Base-by-base conservation (phyloP, 345 rosid genomes). In the Stellera chamaejasme region DNA sequence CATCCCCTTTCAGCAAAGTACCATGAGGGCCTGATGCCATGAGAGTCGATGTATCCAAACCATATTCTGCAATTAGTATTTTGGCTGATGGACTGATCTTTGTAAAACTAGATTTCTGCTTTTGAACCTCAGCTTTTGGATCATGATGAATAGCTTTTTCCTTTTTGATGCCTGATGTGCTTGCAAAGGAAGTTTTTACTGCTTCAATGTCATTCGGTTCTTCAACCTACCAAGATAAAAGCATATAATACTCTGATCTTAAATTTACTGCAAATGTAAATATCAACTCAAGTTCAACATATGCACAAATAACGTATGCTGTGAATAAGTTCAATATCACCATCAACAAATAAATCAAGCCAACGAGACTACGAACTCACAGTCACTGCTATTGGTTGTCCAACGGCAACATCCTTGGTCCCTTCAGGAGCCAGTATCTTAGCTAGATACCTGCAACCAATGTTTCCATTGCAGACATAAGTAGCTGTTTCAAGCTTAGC, bases 51-150 rank as follows among this genome's bases (percentile, higher is more conserved):
- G 69, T 52, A 71, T 92, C 98, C 78, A 92, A 71, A 54, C 93
- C 89, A 71, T 86, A 63, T 72, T 84, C 85, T 43, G 73, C 69
- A 64, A 92, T 88, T 46, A 92, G 81, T 64, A 82, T 48, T 64
- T 84, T 92, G 50, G 98, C 96, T 15, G 98, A 69, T 56, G 98
- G 95, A 60, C 96, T 92, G 66, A 92, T 86, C 82, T 77, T 92
- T 48, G 84, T 76, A 76, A 88, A 78, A 27, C 69, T 72, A 45
- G 65, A 55, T 62, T 69, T 77, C 57, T 49, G 72, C 45, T 36
- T 78, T 45, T 32, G 55, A 59, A 71, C 65, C 63, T 73, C 82
- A 62, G 48, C 59, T 70, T 76, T 67, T 2, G 77, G 69, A 54
- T 61, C 84, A 43, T 74, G 69, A 66, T 70, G 82, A 42, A 45